Conservation (phyloP, 2,329 filamentous ascomycete species). For the Teratosphaeria pseudoeucalypti region DNA sequence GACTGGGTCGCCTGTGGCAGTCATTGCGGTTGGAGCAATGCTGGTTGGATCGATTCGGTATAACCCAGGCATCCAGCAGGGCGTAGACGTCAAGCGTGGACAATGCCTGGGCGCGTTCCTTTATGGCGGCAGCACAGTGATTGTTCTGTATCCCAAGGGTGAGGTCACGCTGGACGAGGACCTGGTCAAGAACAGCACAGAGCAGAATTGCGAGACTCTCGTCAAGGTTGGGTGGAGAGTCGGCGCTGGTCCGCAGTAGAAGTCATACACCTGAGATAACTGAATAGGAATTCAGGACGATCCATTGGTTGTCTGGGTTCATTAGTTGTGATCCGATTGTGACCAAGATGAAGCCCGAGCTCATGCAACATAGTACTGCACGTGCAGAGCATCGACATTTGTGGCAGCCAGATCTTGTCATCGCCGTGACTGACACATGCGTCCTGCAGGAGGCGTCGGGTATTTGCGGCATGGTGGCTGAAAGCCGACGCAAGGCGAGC, state of each 20-base stretch:
- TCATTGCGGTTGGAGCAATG: slow-evolving; percentile 36
- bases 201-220: slow-evolving; percentile 30
- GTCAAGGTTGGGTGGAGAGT: slow-evolving; percentile 30
- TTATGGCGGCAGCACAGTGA: slow-evolving; percentile 35
- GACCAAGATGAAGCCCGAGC: too few species aligned
- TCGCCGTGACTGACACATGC: not conserved
- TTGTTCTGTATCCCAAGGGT: slow-evolving; percentile 28
- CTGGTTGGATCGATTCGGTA: slow-evolving; percentile 34
- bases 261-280: not conserved
- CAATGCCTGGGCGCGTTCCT: slow-evolving; percentile 33
- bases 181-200: slow-evolving; percentile 28
- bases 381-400: too few species aligned
- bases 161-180: slow-evolving; percentile 31
- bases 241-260: slow-evolving; percentile 11
- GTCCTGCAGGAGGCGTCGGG: not conserved
- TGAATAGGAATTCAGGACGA: not conserved
- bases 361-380: too few species aligned
- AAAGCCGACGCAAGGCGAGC: not conserved
- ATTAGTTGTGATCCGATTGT: too few species aligned
- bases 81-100: slow-evolving; percentile 26
- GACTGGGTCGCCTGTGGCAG: slow-evolving; percentile 23
- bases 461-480: not conserved
- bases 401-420: too few species aligned
- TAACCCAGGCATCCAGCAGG: slow-evolving; percentile 25
- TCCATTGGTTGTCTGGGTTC: not conserved